These are phyloP conservation scores for Boechera retrofracta DNA, from an alignment of 345 rosid species.

Conservation along the genomic window DNA sequence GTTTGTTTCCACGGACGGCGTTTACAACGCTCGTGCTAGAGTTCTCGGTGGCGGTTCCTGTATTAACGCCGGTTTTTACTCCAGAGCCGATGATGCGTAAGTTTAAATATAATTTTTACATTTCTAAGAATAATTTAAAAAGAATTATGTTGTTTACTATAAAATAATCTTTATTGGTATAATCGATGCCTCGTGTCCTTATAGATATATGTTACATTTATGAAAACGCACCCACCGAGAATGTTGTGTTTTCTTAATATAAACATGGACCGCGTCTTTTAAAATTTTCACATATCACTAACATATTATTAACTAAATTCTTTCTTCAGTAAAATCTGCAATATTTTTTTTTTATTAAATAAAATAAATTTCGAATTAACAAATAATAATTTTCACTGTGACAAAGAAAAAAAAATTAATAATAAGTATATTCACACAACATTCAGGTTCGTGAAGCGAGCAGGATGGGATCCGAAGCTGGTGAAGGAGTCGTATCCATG, in stretches of 20 bases:
- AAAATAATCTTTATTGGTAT: not conserved
- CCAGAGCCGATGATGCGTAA: conserved; percentile 75
- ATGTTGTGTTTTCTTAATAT: conserved; percentile 29
- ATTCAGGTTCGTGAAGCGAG: conserved; percentile 72
- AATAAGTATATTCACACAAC: not conserved
- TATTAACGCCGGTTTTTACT: conserved; percentile 97
- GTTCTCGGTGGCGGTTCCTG: conserved; percentile 90
- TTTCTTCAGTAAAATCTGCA: not conserved
- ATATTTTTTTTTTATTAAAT: too few relatives aligned
- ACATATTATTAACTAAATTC: not conserved
- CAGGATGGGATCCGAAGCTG: conserved; percentile 81
- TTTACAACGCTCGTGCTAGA: conserved; percentile 83
- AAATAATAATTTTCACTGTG: too few relatives aligned
- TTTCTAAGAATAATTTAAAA: not conserved
- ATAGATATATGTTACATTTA: conserved; percentile 18
- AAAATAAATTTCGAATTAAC: too few relatives aligned
- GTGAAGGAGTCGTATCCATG: conserved; percentile 90
- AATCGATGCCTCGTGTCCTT: conserved; percentile 22
- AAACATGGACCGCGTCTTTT: conserved; percentile 11
- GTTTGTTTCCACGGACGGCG: conserved; percentile 91
- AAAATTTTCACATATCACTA: not conserved
- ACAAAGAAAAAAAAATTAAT: too few relatives aligned
- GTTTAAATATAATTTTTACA: not conserved
- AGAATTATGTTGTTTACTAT: not conserved
- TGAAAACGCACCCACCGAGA: conserved; percentile 42